Conservation (phyloP, 257 asterid genomes). For the Cinchona pubescens region DNA sequence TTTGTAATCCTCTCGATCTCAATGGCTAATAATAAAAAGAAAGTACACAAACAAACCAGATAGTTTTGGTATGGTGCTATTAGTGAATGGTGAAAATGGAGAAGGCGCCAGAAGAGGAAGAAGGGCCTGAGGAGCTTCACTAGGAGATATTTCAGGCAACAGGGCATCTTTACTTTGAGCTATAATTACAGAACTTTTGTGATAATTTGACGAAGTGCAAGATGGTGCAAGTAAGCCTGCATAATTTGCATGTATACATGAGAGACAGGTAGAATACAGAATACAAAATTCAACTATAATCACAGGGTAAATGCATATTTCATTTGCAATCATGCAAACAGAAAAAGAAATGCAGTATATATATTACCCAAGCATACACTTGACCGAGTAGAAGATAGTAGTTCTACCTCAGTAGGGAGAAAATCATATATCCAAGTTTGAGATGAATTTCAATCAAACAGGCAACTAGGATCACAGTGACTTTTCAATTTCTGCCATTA, state of each 20-base stretch:
- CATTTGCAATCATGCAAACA: not conserved
- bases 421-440: not conserved
- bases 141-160: constrained; percentile 60
- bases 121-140: constrained; percentile 67
- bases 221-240: constrained; percentile 47
- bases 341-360: not conserved
- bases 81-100: constrained; percentile 86
- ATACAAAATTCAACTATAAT: not conserved
- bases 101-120: constrained; percentile 96
- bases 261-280: not conserved
- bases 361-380: not conserved
- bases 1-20: not conserved
- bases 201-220: constrained; percentile 31
- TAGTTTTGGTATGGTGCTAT: constrained; percentile 74
- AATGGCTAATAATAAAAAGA: constrained; percentile 10
- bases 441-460: not conserved
- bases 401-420: not conserved
- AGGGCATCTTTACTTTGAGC: constrained; percentile 50
- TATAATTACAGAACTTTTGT: constrained; percentile 28
- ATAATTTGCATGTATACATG: constrained; percentile 24
- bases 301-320: not conserved
- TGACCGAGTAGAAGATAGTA: not conserved
- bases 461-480: not conserved
- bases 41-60: constrained; percentile 60
- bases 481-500: not conserved